Base-by-base conservation (phyloP, 495 filamentous ascomycete species). In the Penicillium ochrochloron region DNA sequence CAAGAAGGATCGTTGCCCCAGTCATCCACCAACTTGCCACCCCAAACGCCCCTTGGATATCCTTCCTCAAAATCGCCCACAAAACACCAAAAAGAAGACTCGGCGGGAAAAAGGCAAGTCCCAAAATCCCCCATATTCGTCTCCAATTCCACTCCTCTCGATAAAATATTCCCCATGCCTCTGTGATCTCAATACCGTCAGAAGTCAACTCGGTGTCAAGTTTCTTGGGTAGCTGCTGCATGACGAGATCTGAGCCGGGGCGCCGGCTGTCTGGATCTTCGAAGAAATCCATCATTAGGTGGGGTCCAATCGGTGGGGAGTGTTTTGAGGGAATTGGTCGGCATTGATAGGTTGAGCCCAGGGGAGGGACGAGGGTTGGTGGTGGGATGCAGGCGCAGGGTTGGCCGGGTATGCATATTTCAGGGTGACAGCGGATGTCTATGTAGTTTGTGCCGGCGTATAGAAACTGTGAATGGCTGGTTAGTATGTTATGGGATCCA, bases 261-360 rank as follows among this genome's bases (percentile, higher is more conserved):
- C 4, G 15, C 0, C 41, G 41, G 8, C 41, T 44, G 41, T 44
- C 41, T 9, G 41, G 41, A 17, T 44, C 41, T n/a, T 8, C 17
- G 41, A 44, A 44, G 41, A 44, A 44, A 44, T 44, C 41, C n/a
- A 44, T n/a, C 41, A 44, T 44, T 44, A 44, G 41, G 41, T 17
- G 41, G 7, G 41, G 41, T 6, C 41, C 41, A 17, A 44, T 19
- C 0, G 41, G 41, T 44, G 41, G 41, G 15, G 41, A 44, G 41
- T n/a, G 41, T 19, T 44, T 44, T 5, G 41, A 19, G 3, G 41
- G 41, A 17, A 44, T 44, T 4, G 41, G 41, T 15, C 17, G 15
- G 41, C 41, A 44, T n/a, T 44, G 41, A 17, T 44, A 44, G 7
- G 15, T n/a, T 44, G 41, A n/a, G 17, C 41, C 41, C 15, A 7